Percentiles rank a stretch among this genome's conserved stretches.
Conservation (phyloP, 768 basidiomycete genomes). For the Mycena capillaripes region DNA sequence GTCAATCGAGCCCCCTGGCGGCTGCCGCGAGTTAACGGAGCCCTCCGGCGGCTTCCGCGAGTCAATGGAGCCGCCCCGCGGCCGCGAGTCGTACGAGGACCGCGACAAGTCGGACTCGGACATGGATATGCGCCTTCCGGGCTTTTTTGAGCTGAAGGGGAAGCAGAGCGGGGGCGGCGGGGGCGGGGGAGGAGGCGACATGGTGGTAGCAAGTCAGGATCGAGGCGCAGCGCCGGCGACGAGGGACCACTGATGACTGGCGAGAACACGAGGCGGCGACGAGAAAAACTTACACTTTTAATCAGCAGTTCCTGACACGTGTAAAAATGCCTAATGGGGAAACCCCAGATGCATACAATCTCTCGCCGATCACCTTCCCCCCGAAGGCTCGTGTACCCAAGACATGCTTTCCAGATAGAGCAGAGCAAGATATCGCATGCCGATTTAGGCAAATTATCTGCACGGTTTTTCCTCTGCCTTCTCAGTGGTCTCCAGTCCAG, state of each 20-base stretch:
- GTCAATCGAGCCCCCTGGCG: slow-evolving; percentile 26
- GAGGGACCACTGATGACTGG: slow-evolving; percentile 19
- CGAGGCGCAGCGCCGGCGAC: slow-evolving; percentile 26
- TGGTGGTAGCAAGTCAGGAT: slow-evolving; percentile 50
- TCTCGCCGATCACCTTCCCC: no score
- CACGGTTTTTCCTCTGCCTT: neutral
- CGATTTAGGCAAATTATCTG: slow-evolving; percentile 7
- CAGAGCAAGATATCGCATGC: neutral
- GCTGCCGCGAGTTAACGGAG: slow-evolving; percentile 25
- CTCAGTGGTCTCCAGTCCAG: neutral
- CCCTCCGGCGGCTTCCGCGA: slow-evolving; percentile 6
- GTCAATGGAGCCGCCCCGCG: slow-evolving; percentile 22
- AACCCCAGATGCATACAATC: neutral
- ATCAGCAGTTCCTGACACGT: slow-evolving; percentile 29
- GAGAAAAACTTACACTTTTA: slow-evolving; percentile 3
- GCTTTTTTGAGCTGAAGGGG: slow-evolving; percentile 68
- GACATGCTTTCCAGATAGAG: no score
- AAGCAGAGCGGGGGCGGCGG: slow-evolving; percentile 71
- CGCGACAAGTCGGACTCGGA: slow-evolving; percentile 52
- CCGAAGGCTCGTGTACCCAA: no score
- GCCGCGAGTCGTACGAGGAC: slow-evolving; percentile 32
- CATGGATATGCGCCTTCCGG: slow-evolving; percentile 62
- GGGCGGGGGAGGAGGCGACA: slow-evolving; percentile 66
- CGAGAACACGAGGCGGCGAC: slow-evolving; percentile 21
- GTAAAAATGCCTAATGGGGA: slow-evolving; percentile 13